A percentile compares a stretch with the other conserved stretches of the same genome.
Conservation (phyloP, 495 filamentous ascomycete genomes). For the Bacidia rubella region DNA sequence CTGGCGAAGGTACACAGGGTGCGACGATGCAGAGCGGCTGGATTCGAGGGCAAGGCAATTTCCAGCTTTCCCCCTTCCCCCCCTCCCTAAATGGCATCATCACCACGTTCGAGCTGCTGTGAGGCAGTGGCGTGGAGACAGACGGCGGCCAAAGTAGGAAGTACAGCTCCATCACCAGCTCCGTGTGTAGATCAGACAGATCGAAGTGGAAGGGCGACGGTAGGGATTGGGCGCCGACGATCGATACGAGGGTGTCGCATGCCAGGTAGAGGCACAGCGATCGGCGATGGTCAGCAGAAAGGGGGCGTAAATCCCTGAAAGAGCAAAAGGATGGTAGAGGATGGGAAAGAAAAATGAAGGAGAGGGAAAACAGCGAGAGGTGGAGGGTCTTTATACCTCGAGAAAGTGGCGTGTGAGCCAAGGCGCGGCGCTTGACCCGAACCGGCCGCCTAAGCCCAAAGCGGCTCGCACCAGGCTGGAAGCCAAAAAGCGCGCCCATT, state of each 20-base stretch:
- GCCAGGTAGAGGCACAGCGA: conserved; percentile 1
- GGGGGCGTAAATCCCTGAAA: background rate
- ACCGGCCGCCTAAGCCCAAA: background rate
- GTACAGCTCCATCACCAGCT: background rate
- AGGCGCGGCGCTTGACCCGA: conserved; percentile 1
- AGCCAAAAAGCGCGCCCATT: background rate
- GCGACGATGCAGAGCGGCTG: background rate
- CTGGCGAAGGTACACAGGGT: background rate
- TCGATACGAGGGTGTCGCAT: background rate
- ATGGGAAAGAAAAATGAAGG: background rate
- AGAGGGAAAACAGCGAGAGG: conserved; percentile 1
- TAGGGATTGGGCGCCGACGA: background rate
- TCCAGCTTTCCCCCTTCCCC: background rate
- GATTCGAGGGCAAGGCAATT: background rate
- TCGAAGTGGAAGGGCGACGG: background rate
- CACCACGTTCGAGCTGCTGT: conserved; percentile 3
- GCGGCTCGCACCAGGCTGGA: background rate
- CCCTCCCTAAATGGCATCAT: conserved; percentile 1
- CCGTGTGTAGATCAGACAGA: background rate
- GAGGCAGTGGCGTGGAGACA: background rate
- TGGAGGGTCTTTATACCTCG: conserved; percentile 5
- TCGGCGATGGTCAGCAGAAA: conserved; percentile 3
- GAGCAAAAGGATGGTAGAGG: background rate
- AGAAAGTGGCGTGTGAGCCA: conserved; percentile 1
- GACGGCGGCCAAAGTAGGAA: background rate